These are phyloP conservation scores for Aureobasidium sp. DNA, from an alignment of 2,329 filamentous ascomycete genomes.

Conservation along the genomic window DNA sequence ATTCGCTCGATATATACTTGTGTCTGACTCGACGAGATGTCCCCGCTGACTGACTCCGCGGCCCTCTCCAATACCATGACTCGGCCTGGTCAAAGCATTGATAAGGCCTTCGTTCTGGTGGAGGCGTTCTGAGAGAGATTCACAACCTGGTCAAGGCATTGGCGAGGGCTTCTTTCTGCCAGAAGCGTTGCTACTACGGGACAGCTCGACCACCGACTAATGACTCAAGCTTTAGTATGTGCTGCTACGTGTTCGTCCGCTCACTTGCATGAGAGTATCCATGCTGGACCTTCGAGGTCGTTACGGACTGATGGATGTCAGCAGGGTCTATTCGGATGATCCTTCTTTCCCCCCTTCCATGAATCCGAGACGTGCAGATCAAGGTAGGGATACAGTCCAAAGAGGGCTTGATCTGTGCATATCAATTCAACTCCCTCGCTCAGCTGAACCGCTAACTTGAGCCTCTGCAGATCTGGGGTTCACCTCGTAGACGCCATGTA, in stretches of 20 bases:
- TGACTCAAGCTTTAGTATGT: neutral
- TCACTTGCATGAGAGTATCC: too few species aligned
- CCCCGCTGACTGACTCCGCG: neutral
- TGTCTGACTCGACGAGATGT: neutral
- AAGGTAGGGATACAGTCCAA: too few species aligned
- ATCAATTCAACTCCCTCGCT: neutral
- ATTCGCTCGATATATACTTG: neutral
- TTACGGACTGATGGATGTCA: neutral
- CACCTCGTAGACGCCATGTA: neutral
- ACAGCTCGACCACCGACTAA: neutral
- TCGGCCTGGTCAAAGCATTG: neutral
- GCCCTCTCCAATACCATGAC: neutral
- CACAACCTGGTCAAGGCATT: too few species aligned
- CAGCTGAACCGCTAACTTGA: neutral
- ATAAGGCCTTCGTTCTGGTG: neutral
- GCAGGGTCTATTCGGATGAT: neutral
- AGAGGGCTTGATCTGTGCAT: neutral
- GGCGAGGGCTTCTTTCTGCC: too few species aligned
- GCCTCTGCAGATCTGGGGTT: constrained; percentile 7
- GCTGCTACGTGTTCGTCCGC: too few species aligned
- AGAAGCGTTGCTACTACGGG: too few species aligned
- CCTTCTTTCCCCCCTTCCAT: neutral
- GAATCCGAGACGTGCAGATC: neutral
- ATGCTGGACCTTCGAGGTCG: too few species aligned
- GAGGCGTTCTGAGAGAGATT: neutral